Percentiles rank a stretch among this genome's conserved stretches.
Conservation (phyloP, 768 basidiomycete genomes). For the Lactifluus echinatus region DNA sequence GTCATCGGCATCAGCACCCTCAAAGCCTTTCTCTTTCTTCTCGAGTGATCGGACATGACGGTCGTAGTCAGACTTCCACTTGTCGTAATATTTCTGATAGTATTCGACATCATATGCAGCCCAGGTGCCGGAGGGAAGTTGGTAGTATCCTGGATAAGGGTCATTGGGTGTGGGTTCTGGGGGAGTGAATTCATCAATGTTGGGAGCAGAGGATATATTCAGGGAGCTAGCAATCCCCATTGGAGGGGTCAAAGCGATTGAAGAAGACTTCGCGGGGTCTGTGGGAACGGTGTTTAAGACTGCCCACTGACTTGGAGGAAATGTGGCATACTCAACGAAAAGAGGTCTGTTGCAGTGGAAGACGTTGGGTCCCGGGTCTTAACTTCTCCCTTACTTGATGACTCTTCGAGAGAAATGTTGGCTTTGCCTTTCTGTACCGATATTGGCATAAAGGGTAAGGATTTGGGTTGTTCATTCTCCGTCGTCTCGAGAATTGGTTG, state of each 20-base stretch:
- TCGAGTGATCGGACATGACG: constrained; percentile 64
- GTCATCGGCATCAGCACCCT: constrained; percentile 48
- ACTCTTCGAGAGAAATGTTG: constrained; percentile 35
- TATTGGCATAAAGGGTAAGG: constrained; percentile 48
- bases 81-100: constrained; percentile 57
- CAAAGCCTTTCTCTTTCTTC: constrained; percentile 61
- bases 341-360: constrained; percentile 49
- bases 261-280: constrained; percentile 17
- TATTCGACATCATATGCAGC: constrained; percentile 63
- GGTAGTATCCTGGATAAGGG: constrained; percentile 82
- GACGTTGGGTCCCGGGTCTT: constrained; percentile 15
- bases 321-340: constrained; percentile 47
- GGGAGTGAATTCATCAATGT: constrained; percentile 54
- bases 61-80: constrained; percentile 69
- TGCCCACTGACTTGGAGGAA: not conserved
- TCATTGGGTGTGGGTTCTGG: constrained; percentile 70
- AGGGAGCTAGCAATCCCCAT: constrained; percentile 19
- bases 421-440: constrained; percentile 51
- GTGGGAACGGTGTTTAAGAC: not conserved
- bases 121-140: constrained; percentile 73
- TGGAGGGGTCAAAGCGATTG: constrained; percentile 18
- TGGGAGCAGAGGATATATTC: constrained; percentile 56
- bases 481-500: not conserved
- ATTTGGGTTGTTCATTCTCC: constrained; percentile 20
- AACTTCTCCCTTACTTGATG: constrained; percentile 11